Evolutionary conservation across 2,329 filamentous ascomycete species (phyloP).

Genomic region (Aspergillus sp.): DNA sequence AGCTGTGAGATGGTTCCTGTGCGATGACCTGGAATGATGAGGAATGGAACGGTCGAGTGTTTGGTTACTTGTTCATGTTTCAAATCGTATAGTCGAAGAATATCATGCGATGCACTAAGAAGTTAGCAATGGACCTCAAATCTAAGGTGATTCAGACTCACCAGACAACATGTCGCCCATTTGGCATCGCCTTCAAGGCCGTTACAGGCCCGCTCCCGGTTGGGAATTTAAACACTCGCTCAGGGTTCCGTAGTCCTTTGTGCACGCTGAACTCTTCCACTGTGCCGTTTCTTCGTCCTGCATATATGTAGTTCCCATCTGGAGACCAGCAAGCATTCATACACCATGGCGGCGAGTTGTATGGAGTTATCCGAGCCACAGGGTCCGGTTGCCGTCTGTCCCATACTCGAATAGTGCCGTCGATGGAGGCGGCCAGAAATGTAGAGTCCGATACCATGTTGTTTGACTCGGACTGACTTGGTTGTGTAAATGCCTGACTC

Average conservation of each 20-base stretch:
- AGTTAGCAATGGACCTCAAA: no score
- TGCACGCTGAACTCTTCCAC: slow-evolving; percentile 93
- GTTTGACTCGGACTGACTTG: slow-evolving; percentile 39
- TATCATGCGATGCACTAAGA: slow-evolving; percentile 81
- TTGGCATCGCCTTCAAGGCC: slow-evolving; percentile 83
- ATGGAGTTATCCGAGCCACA: slow-evolving; percentile 71
- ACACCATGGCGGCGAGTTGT: slow-evolving; percentile 86
- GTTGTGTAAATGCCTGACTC: slow-evolving; percentile 18
- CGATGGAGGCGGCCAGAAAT: slow-evolving; percentile 70
- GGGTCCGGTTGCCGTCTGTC: slow-evolving; percentile 64
- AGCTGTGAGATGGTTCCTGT: slow-evolving; percentile 84
- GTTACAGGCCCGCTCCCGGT: slow-evolving; percentile 85
- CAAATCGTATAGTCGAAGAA: slow-evolving; percentile 87
- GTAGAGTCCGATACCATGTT: slow-evolving; percentile 58
- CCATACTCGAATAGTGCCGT: slow-evolving; percentile 46
- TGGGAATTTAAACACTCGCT: slow-evolving; percentile 81
- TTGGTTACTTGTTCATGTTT: slow-evolving; percentile 60
- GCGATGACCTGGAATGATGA: slow-evolving; percentile 89
- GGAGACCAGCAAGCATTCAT: slow-evolving; percentile 97
- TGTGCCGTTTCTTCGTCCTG: slow-evolving; percentile 81
- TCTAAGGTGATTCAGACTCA: slow-evolving; percentile 28
- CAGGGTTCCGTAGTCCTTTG: slow-evolving; percentile 68
- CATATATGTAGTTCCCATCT: slow-evolving; percentile 92
- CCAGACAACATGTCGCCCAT: slow-evolving; percentile 87
- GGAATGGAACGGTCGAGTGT: slow-evolving; percentile 80